Conservation (phyloP, 2,329 filamentous ascomycete genomes). For the Trichocomaceae sp. region DNA sequence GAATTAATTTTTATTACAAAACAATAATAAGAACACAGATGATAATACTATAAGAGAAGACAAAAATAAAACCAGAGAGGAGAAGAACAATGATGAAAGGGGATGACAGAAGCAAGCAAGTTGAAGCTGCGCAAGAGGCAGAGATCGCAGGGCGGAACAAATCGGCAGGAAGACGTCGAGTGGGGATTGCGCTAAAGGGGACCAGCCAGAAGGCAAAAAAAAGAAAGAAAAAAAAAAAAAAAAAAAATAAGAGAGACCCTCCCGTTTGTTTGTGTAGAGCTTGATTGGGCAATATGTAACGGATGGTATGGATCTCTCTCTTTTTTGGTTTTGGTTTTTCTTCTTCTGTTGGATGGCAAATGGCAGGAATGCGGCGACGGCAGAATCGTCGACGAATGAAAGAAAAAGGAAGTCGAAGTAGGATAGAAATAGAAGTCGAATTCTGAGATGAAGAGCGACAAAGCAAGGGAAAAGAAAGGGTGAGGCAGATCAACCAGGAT, state of each 20-base stretch:
- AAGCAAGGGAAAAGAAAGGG: neutral
- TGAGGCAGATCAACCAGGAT: neutral
- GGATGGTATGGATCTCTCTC: neutral
- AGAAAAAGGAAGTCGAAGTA: neutral
- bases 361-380: constrained; percentile 10
- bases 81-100: constrained; percentile 16
- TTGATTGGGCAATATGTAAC: constrained; percentile 16
- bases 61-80: constrained; percentile 7
- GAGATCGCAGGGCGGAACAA: constrained; percentile 12
- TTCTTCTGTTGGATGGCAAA: neutral
- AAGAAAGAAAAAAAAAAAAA: constrained; percentile 13
- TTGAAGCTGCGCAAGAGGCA: constrained; percentile 7
- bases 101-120: constrained; percentile 10
- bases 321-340: neutral
- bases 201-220: constrained; percentile 11
- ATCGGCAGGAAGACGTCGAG: constrained; percentile 10
- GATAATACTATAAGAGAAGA: constrained; percentile 11
- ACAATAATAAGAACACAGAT: constrained; percentile 14
- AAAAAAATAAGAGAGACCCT: constrained; percentile 8
- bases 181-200: constrained; percentile 6
- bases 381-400: neutral
- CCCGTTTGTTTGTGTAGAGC: constrained; percentile 13
- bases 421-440: neutral
- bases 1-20: constrained; percentile 17
- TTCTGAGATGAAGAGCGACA: neutral